phyloP scores from a whole-genome alignment of 2,329 filamentous ascomycete species.

The Onygenales sp. region DNA sequence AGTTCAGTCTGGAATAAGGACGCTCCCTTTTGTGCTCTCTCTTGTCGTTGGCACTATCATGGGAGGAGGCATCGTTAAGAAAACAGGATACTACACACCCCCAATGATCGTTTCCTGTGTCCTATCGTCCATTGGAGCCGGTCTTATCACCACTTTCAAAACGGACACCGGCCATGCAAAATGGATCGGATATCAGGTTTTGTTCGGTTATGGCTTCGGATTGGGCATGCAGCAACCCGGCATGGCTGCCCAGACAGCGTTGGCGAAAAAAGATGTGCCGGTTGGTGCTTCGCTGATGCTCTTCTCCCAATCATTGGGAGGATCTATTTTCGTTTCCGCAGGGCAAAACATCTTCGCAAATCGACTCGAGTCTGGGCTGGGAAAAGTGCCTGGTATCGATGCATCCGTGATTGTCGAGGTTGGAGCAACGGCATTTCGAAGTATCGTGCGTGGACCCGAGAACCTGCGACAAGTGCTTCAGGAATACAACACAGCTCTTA shows the following conservation, averaged over 20 bases:
- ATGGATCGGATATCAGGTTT: conserved; percentile 20
- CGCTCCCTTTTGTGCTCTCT: conserved; percentile 29
- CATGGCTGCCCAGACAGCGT: conserved; percentile 14
- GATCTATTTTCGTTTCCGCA: conserved; percentile 14
- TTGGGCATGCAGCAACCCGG: conserved; percentile 13
- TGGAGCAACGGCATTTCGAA: conserved; percentile 52
- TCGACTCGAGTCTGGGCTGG: conserved; percentile 7
- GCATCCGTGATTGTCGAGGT: conserved; percentile 32
- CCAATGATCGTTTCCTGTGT: conserved; percentile 14
- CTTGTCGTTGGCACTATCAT: conserved; percentile 15
- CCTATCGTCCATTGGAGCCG: conserved; percentile 19
- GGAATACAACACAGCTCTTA: conserved; percentile 55
- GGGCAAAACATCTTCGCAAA: conserved; percentile 15
- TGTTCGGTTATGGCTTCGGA: conserved; percentile 17
- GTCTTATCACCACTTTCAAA: conserved; percentile 20
- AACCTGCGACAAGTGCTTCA: conserved; percentile 45
- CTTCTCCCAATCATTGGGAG: conserved; percentile 11
- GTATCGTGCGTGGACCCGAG: conserved; percentile 38
- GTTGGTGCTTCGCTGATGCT: conserved; percentile 14
- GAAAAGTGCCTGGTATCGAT: conserved; percentile 28
- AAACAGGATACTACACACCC: conserved; percentile 16
- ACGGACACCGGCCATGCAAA: conserved; percentile 13
- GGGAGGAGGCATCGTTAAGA: conserved; percentile 8
- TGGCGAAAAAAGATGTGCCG: conserved; percentile 9
- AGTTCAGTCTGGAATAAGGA: conserved; percentile 24